phyloP scores from a whole-genome alignment of 345 rosid species.

The Salix viminalis region DNA sequence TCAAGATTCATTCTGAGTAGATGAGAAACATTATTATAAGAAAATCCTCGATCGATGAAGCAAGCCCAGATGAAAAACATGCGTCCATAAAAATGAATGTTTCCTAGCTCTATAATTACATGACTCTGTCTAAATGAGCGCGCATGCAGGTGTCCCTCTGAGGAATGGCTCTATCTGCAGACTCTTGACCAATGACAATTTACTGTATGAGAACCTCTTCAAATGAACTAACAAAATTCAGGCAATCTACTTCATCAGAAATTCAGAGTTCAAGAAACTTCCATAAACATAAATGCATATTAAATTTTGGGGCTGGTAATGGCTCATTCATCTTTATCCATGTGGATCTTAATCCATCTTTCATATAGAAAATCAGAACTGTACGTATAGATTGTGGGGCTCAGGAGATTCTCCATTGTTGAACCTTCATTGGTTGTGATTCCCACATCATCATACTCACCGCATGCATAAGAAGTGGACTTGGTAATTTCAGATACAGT shows the following conservation, averaged over 20 bases:
- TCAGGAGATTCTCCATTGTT: constrained; percentile 32
- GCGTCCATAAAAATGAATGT: not conserved
- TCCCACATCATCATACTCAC: constrained; percentile 31
- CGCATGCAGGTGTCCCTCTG: not conserved
- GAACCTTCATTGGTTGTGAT: constrained; percentile 31
- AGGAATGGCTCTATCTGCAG: not conserved
- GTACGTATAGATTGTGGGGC: constrained; percentile 22
- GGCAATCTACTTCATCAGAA: constrained; percentile 4
- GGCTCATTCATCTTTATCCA: no score
- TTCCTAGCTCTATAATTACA: not conserved
- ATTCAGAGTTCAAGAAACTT: no score
- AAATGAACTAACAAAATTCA: constrained; percentile 26
- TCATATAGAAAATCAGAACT: constrained; percentile 30
- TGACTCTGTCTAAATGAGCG: not conserved
- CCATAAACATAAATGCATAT: not conserved
- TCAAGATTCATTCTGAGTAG: not conserved
- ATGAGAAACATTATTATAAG: not conserved
- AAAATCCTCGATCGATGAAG: not conserved
- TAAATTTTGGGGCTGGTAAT: no score
- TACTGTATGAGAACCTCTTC: constrained; percentile 26
- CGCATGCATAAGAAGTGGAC: constrained; percentile 20
- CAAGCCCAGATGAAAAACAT: not conserved
- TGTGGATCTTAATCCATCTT: not conserved
- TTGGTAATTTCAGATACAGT: constrained; percentile 15
- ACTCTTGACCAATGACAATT: not conserved